Base-by-base conservation (phyloP, 2,329 filamentous ascomycete species). In the Elsinoe necatrix region DNA sequence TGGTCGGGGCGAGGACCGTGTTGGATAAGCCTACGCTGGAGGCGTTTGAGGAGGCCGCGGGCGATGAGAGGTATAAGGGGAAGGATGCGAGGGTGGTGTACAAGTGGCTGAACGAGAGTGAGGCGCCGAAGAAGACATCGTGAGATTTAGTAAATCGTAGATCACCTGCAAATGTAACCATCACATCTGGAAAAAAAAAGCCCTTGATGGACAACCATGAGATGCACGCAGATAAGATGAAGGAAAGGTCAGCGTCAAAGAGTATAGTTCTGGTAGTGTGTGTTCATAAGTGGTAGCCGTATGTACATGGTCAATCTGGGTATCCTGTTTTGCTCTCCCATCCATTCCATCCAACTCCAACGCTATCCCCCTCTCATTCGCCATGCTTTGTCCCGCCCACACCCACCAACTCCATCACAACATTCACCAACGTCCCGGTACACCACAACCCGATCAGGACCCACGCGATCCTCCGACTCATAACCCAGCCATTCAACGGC, bases 381-480 rank as follows among this genome's bases (percentile, higher is more conserved):
- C 48, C 48, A n/a, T 52, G 25, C 29, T 25, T 48, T 14, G 29
- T 48, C 37, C 59, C 58, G 11, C 57, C 66, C 60, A 61, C 27
- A 2, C 74, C 74, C 8, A 69, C 63, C 42, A 92, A 65, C 72
- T 98, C 93, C 14, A 95, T 80, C 42, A 85, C 76, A 1, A 98
- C 80, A 71, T 97, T 98, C 20, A 84, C 75, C 31, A 87, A 66
- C 0, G 92, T 97, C 67, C 87, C 91, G 23, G 89, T 70, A 11
- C 73, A 76, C 93, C 93, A 98, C 16, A 97, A 71, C 8, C 74
- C 78, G 64, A 98, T 86, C 64, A 97, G 69, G 0, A 82, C 82
- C 78, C 83, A 87, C 12, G 93, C 93, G 63, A 98, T 89, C 69
- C 78, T 84, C 55, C 84, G 80, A 67, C 83, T 90, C 81, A 96